Conservation (phyloP, 139 green algal genomes). For the Raphidocelis subcapitata region DNA sequence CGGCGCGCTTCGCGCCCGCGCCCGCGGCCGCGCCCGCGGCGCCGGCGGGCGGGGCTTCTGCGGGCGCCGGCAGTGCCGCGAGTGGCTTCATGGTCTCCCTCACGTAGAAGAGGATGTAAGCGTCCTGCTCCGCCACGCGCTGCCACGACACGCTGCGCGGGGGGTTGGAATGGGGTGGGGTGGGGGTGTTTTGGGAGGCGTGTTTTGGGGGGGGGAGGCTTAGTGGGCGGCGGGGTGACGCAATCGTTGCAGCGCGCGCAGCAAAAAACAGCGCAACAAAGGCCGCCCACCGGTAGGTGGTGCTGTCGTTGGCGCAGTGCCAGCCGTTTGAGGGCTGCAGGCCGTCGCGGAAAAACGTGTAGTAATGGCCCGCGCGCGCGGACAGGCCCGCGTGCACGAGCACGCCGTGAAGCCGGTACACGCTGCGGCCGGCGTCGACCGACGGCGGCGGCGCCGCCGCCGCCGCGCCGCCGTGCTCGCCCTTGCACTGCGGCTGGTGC, state of each 20-base stretch:
- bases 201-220: background rate
- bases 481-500: background rate
- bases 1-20: too few species aligned
- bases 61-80: slow-evolving; percentile 13
- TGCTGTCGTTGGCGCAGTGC: slow-evolving; percentile 79
- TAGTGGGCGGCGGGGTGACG: background rate
- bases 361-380: slow-evolving; percentile 84
- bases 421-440: slow-evolving; percentile 1
- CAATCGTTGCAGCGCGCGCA: background rate
- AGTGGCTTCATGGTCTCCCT: slow-evolving; percentile 41
- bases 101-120: slow-evolving; percentile 96
- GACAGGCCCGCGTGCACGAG: slow-evolving; percentile 80
- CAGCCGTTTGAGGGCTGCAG: slow-evolving; percentile 59
- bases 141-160: slow-evolving; percentile 58
- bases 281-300: slow-evolving; percentile 8
- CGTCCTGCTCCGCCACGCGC: slow-evolving; percentile 71
- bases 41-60: background rate
- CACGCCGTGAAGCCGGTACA: slow-evolving; percentile 81
- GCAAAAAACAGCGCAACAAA: background rate
- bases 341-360: slow-evolving; percentile 62
- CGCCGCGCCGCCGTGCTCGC: background rate
- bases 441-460: background rate
- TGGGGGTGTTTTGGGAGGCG: background rate
- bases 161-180: slow-evolving; percentile 65
- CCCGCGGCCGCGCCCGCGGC: too few species aligned